phyloP scores from a whole-genome alignment of 176 grass and related monocot species.

The Tillandsia leiboldiana region DNA sequence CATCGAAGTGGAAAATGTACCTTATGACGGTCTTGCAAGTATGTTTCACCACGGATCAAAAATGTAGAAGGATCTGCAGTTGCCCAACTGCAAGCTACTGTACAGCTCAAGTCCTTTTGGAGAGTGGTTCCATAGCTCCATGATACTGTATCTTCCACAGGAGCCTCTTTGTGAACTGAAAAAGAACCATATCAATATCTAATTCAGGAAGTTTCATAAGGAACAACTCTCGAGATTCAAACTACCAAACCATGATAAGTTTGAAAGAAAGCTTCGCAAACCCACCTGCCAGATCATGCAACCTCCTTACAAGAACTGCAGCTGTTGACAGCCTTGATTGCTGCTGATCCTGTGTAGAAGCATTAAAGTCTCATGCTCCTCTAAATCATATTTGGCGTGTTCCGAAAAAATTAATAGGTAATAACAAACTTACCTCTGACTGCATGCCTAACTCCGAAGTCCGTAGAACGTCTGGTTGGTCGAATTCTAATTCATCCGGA shows the following conservation, averaged over 20 bases:
- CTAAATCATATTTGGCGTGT: conserved; percentile 6
- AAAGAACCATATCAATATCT: background rate
- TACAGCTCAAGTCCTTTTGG: conserved; percentile 4
- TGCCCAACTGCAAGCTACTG: conserved; percentile 9
- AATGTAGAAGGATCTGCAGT: conserved; percentile 8
- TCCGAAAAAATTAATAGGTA: conserved; percentile 7
- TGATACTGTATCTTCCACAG: background rate
- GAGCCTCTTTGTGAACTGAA: conserved; percentile 15
- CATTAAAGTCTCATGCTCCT: conserved; percentile 13
- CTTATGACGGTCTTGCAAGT: conserved; percentile 7
- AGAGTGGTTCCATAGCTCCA: conserved; percentile 17
- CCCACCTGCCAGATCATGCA: conserved; percentile 15
- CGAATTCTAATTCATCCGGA: conserved; percentile 12
- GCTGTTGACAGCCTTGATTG: conserved; percentile 8
- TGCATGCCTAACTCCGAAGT: conserved; percentile 10
- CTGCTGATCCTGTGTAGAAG: background rate
- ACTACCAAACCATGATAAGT: background rate
- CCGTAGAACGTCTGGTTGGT: conserved; percentile 9
- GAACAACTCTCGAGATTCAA: background rate
- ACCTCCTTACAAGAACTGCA: conserved; percentile 17
- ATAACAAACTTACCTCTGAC: background rate
- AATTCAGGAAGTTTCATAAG: background rate
- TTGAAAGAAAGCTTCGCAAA: background rate
- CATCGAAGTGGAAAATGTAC: background rate
- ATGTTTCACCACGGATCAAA: conserved; percentile 5